Percentiles rank a stretch among this genome's conserved stretches.
phyloP scores from a whole-genome alignment of 2,329 filamentous ascomycete genomes.

The Leptographium lundbergii region DNA sequence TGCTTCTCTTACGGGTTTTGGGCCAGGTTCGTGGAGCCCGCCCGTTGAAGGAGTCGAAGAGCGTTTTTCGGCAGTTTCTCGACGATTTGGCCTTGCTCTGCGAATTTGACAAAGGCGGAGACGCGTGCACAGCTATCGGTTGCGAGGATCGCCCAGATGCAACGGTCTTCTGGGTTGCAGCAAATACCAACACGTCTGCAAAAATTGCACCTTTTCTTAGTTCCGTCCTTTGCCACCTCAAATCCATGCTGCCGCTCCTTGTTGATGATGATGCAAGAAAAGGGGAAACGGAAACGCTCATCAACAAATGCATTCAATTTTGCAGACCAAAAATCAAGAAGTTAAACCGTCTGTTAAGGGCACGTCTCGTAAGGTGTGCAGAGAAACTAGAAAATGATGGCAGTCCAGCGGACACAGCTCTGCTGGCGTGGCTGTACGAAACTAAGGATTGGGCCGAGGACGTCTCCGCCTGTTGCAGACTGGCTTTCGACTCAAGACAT shows the following conservation, averaged over 20 bases:
- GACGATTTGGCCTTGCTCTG: conserved; percentile 30
- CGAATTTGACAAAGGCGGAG: conserved; percentile 32
- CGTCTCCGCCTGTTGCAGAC: neutral
- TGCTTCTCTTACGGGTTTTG: conserved; percentile 21
- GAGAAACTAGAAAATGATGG: conserved; percentile 9
- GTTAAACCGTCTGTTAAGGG: neutral
- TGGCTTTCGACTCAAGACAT: conserved; percentile 8
- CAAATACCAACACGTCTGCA: conserved; percentile 18
- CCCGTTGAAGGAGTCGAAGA: conserved; percentile 8
- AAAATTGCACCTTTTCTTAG: conserved; percentile 20
- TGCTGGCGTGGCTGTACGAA: conserved; percentile 6
- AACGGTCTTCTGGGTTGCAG: conserved; percentile 31
- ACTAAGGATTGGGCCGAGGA: neutral
- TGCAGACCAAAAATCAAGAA: neutral
- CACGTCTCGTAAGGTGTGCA: neutral
- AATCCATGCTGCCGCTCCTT: neutral
- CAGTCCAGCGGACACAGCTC: neutral
- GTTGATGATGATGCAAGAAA: neutral
- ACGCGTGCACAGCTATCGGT: conserved; percentile 30
- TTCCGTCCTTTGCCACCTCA: conserved; percentile 12
- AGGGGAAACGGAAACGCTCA: neutral
- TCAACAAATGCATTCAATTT: neutral
- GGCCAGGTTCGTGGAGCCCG: conserved; percentile 19
- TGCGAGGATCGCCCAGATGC: conserved; percentile 20
- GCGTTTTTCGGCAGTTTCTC: conserved; percentile 19